These are phyloP conservation scores for Apiotrichum gracile DNA, from an alignment of 1,284 basidiomycete species.

Conservation along the genomic window DNA sequence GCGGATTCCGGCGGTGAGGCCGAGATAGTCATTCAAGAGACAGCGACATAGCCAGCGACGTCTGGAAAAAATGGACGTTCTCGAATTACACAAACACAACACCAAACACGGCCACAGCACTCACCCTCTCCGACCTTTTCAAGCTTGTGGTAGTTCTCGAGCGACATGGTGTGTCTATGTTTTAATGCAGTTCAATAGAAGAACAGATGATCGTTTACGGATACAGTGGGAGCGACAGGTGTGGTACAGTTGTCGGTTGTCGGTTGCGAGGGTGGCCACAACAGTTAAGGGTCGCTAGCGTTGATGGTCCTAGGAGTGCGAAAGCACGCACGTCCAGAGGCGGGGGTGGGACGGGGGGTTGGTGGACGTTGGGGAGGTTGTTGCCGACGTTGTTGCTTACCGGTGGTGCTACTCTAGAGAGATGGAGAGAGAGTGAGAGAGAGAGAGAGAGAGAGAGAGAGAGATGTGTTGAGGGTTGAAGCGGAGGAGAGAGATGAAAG, in stretches of 20 bases:
- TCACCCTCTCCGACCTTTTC: slow-evolving; percentile 68
- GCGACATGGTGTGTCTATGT: slow-evolving; percentile 28
- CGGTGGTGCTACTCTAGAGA: too few relatives aligned
- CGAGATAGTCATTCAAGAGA: background rate
- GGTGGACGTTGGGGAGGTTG: background rate
- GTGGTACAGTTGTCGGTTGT: background rate
- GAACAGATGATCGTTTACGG: too few relatives aligned
- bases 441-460: too few relatives aligned
- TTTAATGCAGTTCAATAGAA: background rate
- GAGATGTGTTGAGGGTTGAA: too few relatives aligned
- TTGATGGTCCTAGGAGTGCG: background rate
- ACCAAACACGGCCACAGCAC: too few relatives aligned
- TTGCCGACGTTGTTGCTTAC: too few relatives aligned
- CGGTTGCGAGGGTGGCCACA: background rate
- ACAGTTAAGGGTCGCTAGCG: background rate
- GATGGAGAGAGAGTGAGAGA: too few relatives aligned
- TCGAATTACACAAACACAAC: too few relatives aligned
- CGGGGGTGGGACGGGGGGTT: background rate
- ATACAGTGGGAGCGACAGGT: background rate
- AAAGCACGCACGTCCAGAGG: background rate
- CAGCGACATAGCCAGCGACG: background rate
- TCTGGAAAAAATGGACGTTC: too few relatives aligned
- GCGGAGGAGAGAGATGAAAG: too few relatives aligned
- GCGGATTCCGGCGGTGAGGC: background rate
- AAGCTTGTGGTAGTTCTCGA: slow-evolving; percentile 57